A percentile compares a stretch with the other conserved stretches of the same genome.
These are phyloP conservation scores for Lasiosphaeria miniovina DNA, from an alignment of 495 filamentous ascomycete genomes.

Conservation along the genomic window DNA sequence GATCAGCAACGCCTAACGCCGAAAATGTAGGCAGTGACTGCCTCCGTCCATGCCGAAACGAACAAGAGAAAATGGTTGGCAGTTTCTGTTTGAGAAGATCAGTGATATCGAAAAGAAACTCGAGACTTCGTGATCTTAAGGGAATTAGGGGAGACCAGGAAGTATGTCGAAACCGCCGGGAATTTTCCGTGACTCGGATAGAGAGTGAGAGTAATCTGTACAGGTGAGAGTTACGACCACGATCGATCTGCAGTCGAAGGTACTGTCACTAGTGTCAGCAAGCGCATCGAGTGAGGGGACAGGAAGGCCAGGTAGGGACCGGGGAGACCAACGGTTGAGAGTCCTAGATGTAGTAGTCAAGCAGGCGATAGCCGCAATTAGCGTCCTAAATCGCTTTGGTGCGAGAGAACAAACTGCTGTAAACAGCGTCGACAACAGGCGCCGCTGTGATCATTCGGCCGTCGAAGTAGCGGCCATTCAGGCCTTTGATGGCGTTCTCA, in stretches of 20 bases:
- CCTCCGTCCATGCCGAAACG: too few relatives aligned
- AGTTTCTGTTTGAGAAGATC: too few relatives aligned
- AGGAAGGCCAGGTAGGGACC: constrained; percentile 2
- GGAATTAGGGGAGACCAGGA: too few relatives aligned
- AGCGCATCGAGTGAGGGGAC: neutral
- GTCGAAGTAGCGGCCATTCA: constrained; percentile 95
- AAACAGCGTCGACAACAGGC: constrained; percentile 96
- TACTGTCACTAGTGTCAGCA: neutral
- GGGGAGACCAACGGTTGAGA: constrained; percentile 24
- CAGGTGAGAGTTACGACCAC: too few relatives aligned
- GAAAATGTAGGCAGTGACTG: too few relatives aligned
- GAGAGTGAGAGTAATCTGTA: too few relatives aligned
- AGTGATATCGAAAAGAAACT: too few relatives aligned
- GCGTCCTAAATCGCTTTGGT: constrained; percentile 66
- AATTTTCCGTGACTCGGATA: too few relatives aligned
- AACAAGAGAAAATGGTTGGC: too few relatives aligned
- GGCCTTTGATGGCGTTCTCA: constrained; percentile 93
- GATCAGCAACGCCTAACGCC: too few relatives aligned
- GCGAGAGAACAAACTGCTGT: constrained; percentile 92
- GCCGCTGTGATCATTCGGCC: constrained; percentile 85
- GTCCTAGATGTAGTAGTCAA: constrained; percentile 41
- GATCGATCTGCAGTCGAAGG: neutral
- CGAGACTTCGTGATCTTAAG: too few relatives aligned
- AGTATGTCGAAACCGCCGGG: too few relatives aligned
- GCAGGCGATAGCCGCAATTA: constrained; percentile 46